Percentiles rank a stretch among this genome's conserved stretches.
These are phyloP conservation scores for Umbellularia californica DNA, from an alignment of 164 flowering plant genomes.

Conservation along the genomic window DNA sequence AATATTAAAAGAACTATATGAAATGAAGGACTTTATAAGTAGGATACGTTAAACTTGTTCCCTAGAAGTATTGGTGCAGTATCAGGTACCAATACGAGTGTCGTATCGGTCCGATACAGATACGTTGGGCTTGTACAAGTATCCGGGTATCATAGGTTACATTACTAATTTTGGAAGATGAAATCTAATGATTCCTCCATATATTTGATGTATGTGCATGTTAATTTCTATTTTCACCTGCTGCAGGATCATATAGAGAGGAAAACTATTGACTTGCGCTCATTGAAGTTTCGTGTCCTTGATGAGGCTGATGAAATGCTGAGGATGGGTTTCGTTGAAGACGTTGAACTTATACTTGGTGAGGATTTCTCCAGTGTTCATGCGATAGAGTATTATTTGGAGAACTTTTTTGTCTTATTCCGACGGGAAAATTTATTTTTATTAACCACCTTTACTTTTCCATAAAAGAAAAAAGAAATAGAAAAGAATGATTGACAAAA, in stretches of 20 bases:
- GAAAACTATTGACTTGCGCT: slow-evolving; percentile 63
- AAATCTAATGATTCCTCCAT: not conserved
- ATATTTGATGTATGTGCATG: not conserved
- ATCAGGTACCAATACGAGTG: too few relatives aligned
- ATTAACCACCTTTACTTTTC: not conserved
- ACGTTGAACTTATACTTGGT: slow-evolving; percentile 95
- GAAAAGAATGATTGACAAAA: too few relatives aligned
- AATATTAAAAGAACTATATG: too few relatives aligned
- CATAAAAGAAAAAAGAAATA: not conserved
- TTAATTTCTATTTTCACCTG: slow-evolving; percentile 6
- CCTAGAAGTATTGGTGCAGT: too few relatives aligned
- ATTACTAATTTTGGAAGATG: not conserved
- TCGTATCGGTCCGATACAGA: too few relatives aligned
- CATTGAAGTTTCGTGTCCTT: slow-evolving; percentile 79
- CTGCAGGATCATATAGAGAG: slow-evolving; percentile 84
- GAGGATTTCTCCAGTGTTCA: slow-evolving; percentile 6
- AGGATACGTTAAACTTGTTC: too few relatives aligned
- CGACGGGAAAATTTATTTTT: too few relatives aligned
- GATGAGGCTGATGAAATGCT: slow-evolving; percentile 99
- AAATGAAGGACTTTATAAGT: too few relatives aligned
- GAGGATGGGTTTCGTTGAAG: slow-evolving; percentile 95
- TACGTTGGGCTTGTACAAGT: too few relatives aligned
- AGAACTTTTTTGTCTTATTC: not conserved
- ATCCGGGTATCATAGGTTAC: not conserved
- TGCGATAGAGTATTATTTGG: not conserved